Base-by-base conservation (phyloP, 768 basidiomycete genomes). In the Cystobasidium onofrii region DNA sequence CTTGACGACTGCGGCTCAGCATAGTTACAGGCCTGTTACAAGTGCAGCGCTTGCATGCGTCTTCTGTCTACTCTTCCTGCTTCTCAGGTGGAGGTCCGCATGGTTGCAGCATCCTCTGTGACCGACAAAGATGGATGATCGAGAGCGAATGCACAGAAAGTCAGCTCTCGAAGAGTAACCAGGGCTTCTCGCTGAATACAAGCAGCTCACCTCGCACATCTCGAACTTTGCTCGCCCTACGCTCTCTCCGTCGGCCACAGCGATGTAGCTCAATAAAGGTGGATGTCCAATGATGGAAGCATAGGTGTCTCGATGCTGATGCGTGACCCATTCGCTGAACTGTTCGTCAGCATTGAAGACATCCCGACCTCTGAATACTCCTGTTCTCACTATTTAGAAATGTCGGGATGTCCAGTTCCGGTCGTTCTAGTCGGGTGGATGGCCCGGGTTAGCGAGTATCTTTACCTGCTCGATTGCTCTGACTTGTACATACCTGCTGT, bases 251-350 rank as follows among this genome's bases (percentile, higher is more conserved):
- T 99, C 95, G 17, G 94, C 94, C 78, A 98, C 87, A 0, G 93
- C 88, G 57, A 97, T 84, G 80, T 89, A 99, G 1, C 91, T 91
- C 17, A 88, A 83, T 71, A 99, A 83, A 0, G 90, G 85, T 1
- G 92, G 86, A 81, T 99, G 96, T 1, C 95, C 92, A 55, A 93
- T 88, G 75, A 98, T 93, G 10, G 94, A 90, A 27, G 94, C 84
- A 75, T 91, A 83, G n/a, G 92, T 94, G 81, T 98, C 95, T 50
- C 95, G 88, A 83, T 97, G 94, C 80, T 97, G 95, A 82, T 97
- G 92, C 7, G 92, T 96, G 57, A 95, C 82, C 95, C 95, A 98
- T 80, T 98, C 95, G 82, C 95, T 98, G 79, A 1, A 33, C 20
- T 33, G 3, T n/a, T 46, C 3, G 65, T 73, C 20, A 36, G 44